These are phyloP conservation scores for Cetraspora pellucida DNA, from an alignment of 192 early-diverging fungal species.

Conservation along the genomic window DNA sequence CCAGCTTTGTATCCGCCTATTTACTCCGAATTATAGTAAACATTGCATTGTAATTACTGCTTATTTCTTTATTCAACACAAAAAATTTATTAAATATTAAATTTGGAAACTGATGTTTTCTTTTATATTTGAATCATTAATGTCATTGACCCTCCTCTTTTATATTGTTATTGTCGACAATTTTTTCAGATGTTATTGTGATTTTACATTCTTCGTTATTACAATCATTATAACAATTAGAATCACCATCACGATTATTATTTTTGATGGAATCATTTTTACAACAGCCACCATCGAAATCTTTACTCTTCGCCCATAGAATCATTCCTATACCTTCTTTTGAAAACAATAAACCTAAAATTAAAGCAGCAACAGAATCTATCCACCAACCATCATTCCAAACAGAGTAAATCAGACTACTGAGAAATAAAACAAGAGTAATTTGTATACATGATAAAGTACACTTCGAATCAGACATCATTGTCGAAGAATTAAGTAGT, in stretches of 20 bases:
- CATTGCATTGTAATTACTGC: too few species aligned
- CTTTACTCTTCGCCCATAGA: conserved; percentile 19
- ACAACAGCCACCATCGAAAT: conserved; percentile 26
- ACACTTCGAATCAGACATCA: conserved; percentile 24
- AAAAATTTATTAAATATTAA: too few species aligned
- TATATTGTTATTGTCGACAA: too few species aligned
- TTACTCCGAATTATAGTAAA: too few species aligned
- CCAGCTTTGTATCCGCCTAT: too few species aligned
- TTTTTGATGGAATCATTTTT: not conserved
- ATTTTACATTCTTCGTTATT: too few species aligned
- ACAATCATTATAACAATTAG: too few species aligned
- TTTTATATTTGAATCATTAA: too few species aligned
- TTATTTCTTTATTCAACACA: too few species aligned
- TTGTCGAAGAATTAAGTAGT: conserved; percentile 15
- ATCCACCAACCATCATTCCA: conserved; percentile 20
- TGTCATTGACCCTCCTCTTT: too few species aligned
- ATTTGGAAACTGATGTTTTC: too few species aligned
- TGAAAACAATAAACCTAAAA: conserved; percentile 8
- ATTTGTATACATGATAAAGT: conserved; percentile 29
- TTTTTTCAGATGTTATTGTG: too few species aligned
- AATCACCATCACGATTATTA: not conserved
- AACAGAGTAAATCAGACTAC: conserved; percentile 9
- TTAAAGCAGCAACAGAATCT: conserved; percentile 18
- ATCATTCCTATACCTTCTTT: conserved; percentile 23
- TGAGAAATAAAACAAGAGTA: not conserved